phyloP scores from a whole-genome alignment of 306 rosid genomes.

The Cicer cuneatum region DNA sequence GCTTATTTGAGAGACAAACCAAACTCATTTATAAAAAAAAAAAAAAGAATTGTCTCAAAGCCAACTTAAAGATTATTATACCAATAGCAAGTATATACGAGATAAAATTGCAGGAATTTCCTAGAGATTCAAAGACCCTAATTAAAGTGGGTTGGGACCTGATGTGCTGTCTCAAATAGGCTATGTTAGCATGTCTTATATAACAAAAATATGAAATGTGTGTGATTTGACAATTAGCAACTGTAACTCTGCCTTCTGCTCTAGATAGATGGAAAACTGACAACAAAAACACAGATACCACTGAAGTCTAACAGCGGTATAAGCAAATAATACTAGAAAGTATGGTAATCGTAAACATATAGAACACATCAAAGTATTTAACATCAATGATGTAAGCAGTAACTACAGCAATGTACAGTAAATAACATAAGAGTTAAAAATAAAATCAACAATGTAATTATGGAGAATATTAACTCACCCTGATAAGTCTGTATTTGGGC shows the following conservation, averaged over 20 bases:
- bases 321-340: background rate
- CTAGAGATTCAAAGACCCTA: no score
- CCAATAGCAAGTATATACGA: background rate
- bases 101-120: background rate
- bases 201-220: background rate
- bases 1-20: background rate
- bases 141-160: background rate
- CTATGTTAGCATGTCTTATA: background rate
- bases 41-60: background rate
- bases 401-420: no score
- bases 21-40: no score
- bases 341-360: background rate
- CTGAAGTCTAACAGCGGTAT: background rate
- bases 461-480: conserved; percentile 57
- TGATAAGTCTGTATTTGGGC: conserved; percentile 91
- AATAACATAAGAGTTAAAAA: background rate
- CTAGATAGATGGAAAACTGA: background rate
- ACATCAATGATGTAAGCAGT: background rate
- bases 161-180: background rate
- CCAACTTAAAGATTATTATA: no score
- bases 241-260: background rate
- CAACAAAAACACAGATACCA: background rate
- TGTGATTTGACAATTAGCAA: background rate
- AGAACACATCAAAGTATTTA: background rate
- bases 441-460: background rate